These are phyloP conservation scores for Rhodotorula mucilaginosa DNA, from an alignment of 1,284 basidiomycete species.

Conservation along the genomic window DNA sequence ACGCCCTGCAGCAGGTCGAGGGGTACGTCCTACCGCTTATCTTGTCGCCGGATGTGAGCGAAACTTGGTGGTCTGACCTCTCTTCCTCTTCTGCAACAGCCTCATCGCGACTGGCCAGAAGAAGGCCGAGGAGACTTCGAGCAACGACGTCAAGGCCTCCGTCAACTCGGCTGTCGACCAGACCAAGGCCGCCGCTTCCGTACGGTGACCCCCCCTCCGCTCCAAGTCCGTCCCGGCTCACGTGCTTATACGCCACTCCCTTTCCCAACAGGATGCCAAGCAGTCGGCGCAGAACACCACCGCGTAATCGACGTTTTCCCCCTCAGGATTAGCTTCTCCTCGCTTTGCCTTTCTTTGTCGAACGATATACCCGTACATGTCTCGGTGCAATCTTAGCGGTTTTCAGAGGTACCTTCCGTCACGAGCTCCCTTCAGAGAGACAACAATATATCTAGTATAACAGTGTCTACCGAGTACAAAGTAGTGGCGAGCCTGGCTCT, in stretches of 20 bases:
- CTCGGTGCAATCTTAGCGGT: background rate
- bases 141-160: conserved; percentile 18
- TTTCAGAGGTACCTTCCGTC: background rate
- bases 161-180: conserved; percentile 20
- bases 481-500: background rate
- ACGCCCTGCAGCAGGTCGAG: conserved; percentile 25
- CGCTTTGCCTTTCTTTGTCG: background rate
- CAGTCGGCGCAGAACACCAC: background rate
- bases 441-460: background rate
- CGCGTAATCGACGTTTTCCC: background rate
- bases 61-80: too few species aligned
- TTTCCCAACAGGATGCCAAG: conserved; percentile 1
- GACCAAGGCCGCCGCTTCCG: background rate
- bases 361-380: conserved; percentile 6
- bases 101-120: conserved; percentile 25
- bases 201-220: background rate
- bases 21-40: background rate
- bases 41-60: too few species aligned
- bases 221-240: too few species aligned
- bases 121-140: conserved; percentile 32
- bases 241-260: too few species aligned
- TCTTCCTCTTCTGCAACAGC: background rate
- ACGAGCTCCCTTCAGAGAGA: background rate
- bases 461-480: background rate
- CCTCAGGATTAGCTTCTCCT: background rate